Base-by-base conservation (phyloP, 164 flowering plant genomes). In the Brasenia schreberi region DNA sequence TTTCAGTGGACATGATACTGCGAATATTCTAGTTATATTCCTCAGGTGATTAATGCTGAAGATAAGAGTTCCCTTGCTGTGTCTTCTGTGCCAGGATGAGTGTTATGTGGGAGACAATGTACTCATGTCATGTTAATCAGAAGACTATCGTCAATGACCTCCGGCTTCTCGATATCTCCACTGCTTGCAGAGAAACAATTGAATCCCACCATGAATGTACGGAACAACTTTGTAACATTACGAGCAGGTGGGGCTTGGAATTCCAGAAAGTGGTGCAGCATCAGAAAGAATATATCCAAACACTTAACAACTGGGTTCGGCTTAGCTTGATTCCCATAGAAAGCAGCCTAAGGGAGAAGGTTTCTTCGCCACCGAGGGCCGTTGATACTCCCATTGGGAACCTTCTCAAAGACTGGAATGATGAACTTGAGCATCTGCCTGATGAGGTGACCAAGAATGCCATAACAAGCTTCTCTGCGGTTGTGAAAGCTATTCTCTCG, bases 251-350 rank as follows among this genome's bases (percentile, higher is more conserved):
- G 96, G 77, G 72, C 43, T 62, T 65, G 0, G 78, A 87, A 27
- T 87, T 90, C 49, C 82, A 81, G 7, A 85, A 83, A 64, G 83
- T 87, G 5, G 85, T 84, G 68, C 64, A 63, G 53, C 79, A 83
- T 66, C 91, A 92, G 64, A 90, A 85, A 58, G 81, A 82, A 7
- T 90, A 87, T 80, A 77, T 90, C 43, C 75, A 70, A 18, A 74
- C 87, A 58, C 91, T 92, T 19, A 75, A 79, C 68, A 76, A 73
- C 71, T 92, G 96, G 98, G 70, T 92, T 76, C 87, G 87, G 71
- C 75, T 82, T 18, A 92, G 85, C 70, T 83, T 92, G 64, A 80
- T 90, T 66, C 98, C 98, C 7, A 88, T 88, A 12, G 98, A 90
- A 67, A 87, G 89, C 83, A 84, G 81, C 79, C 67, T 89, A 44